Evolutionary conservation across 1,284 basidiomycete species (phyloP), one percentile per base, ranked within the genome.

Genomic region (Melampsora americana): DNA sequence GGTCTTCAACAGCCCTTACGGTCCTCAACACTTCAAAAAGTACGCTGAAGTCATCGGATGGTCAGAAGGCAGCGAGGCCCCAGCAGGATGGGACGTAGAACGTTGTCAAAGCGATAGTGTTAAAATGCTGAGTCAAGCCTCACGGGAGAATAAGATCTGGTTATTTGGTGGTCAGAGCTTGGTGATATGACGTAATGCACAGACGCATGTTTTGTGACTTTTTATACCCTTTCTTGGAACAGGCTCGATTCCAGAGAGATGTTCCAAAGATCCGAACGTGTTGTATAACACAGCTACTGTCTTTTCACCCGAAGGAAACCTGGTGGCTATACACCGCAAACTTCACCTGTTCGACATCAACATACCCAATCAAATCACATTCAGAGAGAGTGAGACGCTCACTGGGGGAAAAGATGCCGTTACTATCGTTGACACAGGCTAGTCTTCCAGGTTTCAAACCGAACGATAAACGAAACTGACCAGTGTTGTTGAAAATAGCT

Each of bases 331-430:
- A 48, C 93, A 98, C 83, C 89, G 95, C 71, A 98, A 99, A 84
- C 88, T 99, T 1, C 96, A 99, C 82, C 85, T 99, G 11, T 99
- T 99, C 82, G 95, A 99, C 83, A 98, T 99, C 78, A 92, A 99
- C 82, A 95, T 98, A 73, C 94, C 94, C 0, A 95, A 95, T 23
- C 90, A 92, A 83, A 97, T 99, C 84, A 93, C 85, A 4, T 99
- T 99, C 88, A 95, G 96, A 90, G 96, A 99, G 85, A 96, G 93
- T 82, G 92, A 96, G 82, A 93, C 92, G 0, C 85, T 99, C 66
- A 91, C 90, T 0, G 91, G 89, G 5, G 96, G 96, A 3, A 87
- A 84, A 20, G 86, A 86, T 4, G 42, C 71, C 20, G 84, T 90
- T 74, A 95, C 91, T 78, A 89, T 88, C 69, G 94, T 99, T 81